These are phyloP conservation scores for Eragrostis curvula DNA, from an alignment of 176 grass and related monocot genomes.

Conservation along the genomic window DNA sequence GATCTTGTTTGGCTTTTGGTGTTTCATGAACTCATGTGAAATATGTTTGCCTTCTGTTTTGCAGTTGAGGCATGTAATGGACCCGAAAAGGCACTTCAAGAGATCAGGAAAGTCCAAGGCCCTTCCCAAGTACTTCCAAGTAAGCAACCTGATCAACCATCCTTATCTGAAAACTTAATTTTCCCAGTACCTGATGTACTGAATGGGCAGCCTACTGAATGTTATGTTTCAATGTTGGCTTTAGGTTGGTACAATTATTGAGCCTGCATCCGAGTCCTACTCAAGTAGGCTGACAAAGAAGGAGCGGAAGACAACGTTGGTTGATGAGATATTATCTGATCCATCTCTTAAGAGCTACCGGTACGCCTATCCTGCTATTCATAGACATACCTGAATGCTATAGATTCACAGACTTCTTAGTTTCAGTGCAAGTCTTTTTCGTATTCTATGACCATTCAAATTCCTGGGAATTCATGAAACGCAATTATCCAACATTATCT, in stretches of 20 bases:
- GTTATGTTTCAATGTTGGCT: constrained; percentile 1
- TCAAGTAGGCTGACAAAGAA: constrained; percentile 84
- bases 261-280: constrained; percentile 79
- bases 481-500: background rate
- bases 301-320: constrained; percentile 75
- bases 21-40: background rate
- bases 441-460: too few relatives aligned
- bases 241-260: constrained; percentile 88
- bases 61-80: constrained; percentile 83
- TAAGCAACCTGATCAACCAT: constrained; percentile 24
- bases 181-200: constrained; percentile 10
- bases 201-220: background rate
- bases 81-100: constrained; percentile 98
- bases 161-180: background rate
- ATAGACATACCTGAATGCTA: background rate
- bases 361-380: constrained; percentile 42
- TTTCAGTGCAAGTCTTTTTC: too few relatives aligned
- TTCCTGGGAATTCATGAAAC: background rate
- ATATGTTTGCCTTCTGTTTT: constrained; percentile 38
- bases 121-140: constrained; percentile 91
- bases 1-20: constrained; percentile 18
- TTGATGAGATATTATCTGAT: constrained; percentile 79
- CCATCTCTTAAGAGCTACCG: constrained; percentile 69
- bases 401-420: background rate
- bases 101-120: constrained; percentile 73